A percentile compares a stretch with the other conserved stretches of the same genome.
These are phyloP conservation scores for Gryganskiella cystojenkinii DNA, from an alignment of 192 early-diverging fungal genomes.

Conservation along the genomic window DNA sequence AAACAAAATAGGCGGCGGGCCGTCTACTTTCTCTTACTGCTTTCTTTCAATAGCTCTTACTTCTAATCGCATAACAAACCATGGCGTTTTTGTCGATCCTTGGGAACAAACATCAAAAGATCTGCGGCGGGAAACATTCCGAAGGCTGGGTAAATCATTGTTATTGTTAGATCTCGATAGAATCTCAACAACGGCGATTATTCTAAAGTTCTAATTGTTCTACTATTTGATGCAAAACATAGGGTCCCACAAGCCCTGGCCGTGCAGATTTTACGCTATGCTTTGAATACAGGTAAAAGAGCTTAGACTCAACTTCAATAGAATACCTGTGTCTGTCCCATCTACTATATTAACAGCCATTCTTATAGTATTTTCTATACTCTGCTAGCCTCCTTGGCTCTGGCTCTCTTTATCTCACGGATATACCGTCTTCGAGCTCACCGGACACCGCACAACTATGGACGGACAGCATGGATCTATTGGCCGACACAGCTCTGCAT, in stretches of 20 bases:
- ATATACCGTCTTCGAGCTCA: conserved; percentile 8
- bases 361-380: conserved; percentile 16
- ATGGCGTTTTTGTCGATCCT: too few species aligned
- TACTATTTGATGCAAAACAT: too few species aligned
- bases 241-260: conserved; percentile 32
- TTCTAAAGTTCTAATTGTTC: too few species aligned
- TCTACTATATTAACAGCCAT: neutral
- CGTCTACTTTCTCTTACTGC: neutral
- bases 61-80: neutral
- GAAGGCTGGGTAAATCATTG: conserved; percentile 11
- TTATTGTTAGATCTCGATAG: too few species aligned
- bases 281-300: conserved; percentile 53
- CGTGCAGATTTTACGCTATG: conserved; percentile 30
- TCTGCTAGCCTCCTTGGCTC: neutral
- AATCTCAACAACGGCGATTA: too few species aligned
- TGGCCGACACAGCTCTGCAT: conserved; percentile 28
- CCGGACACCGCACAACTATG: conserved; percentile 16
- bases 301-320: too few species aligned
- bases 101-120: too few species aligned
- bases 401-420: conserved; percentile 1
- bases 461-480: conserved; percentile 40
- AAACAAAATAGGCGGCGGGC: too few species aligned
- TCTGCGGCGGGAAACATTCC: conserved; percentile 4
- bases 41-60: neutral
- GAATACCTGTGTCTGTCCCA: too few species aligned